phyloP scores from a whole-genome alignment of 257 asterid species.

The Striga asiatica region DNA sequence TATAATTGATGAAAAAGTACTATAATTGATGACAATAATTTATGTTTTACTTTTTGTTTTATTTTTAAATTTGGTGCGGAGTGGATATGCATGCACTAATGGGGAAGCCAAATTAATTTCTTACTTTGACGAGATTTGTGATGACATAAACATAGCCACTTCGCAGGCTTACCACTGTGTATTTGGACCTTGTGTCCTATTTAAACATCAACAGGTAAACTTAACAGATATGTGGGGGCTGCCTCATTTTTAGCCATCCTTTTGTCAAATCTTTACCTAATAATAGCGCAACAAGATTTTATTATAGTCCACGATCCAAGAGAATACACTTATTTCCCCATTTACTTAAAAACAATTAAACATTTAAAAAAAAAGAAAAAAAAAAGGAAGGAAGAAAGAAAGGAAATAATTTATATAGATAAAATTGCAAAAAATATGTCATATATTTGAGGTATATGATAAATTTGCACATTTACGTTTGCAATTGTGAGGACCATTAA shows the following conservation, averaged over 20 bases:
- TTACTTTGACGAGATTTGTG: conserved; percentile 8
- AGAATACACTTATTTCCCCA: too few species aligned
- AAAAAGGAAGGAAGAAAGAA: too few species aligned
- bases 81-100: conserved; percentile 19
- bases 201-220: conserved; percentile 5
- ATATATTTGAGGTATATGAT: too few species aligned
- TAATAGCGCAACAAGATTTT: not conserved
- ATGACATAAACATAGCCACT: not conserved
- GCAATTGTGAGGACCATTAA: too few species aligned
- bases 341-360: not conserved
- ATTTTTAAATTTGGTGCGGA: not conserved
- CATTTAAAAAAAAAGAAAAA: not conserved
- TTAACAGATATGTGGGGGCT: conserved; percentile 3
- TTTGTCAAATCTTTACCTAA: not conserved
- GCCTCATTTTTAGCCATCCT: not conserved
- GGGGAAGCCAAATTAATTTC: conserved; percentile 2
- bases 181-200: conserved; percentile 13
- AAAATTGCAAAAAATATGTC: too few species aligned
- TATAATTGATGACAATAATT: too few species aligned
- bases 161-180: conserved; percentile 12
- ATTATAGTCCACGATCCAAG: not conserved
- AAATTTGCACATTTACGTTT: too few species aligned
- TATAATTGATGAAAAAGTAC: too few species aligned
- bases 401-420: too few species aligned
- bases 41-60: not conserved